These are phyloP conservation scores for Saposhnikovia divaricata DNA, from an alignment of 129 eudicot genomes.

Conservation along the genomic window DNA sequence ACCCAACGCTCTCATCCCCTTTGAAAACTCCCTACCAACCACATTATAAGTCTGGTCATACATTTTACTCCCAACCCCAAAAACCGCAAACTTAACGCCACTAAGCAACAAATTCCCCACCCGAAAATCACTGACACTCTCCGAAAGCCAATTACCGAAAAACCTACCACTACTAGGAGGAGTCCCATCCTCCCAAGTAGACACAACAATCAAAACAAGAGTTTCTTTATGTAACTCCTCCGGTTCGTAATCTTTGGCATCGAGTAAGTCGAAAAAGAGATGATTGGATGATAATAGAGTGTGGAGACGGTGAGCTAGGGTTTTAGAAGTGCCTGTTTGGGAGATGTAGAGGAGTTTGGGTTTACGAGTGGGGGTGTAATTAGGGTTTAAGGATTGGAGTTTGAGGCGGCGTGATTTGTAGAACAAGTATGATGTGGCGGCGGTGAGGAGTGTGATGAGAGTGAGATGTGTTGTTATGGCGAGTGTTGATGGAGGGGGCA, in stretches of 20 bases:
- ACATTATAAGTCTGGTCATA: conserved; percentile 63
- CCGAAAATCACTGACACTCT: conserved; percentile 83
- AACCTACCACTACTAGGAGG: conserved; percentile 66
- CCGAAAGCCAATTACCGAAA: conserved; percentile 66
- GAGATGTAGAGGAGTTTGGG: conserved; percentile 67
- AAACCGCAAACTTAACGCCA: conserved; percentile 50
- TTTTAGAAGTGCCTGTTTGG: conserved; percentile 68
- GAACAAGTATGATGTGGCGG: conserved; percentile 68
- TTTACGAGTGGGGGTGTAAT: conserved; percentile 16
- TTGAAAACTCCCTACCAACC: conserved; percentile 45
- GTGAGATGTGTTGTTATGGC: conserved; percentile 47
- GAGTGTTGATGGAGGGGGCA: conserved; percentile 19
- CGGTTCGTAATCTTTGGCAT: conserved; percentile 67
- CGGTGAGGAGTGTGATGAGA: conserved; percentile 67
- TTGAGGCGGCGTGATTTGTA: conserved; percentile 74
- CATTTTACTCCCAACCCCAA: conserved; percentile 75
- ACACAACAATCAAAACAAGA: conserved; percentile 57
- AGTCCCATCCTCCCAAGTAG: conserved; percentile 81
- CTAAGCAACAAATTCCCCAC: conserved; percentile 63
- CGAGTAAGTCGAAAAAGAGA: conserved; percentile 54
- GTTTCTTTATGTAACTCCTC: conserved; percentile 69
- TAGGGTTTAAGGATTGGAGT: conserved; percentile 14
- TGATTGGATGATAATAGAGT: conserved; percentile 25
- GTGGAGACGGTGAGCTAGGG: conserved; percentile 70
- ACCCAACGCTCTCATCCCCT: conserved; percentile 54